Conservation (phyloP, 106 monocot genomes). For the Chionographis japonica region DNA sequence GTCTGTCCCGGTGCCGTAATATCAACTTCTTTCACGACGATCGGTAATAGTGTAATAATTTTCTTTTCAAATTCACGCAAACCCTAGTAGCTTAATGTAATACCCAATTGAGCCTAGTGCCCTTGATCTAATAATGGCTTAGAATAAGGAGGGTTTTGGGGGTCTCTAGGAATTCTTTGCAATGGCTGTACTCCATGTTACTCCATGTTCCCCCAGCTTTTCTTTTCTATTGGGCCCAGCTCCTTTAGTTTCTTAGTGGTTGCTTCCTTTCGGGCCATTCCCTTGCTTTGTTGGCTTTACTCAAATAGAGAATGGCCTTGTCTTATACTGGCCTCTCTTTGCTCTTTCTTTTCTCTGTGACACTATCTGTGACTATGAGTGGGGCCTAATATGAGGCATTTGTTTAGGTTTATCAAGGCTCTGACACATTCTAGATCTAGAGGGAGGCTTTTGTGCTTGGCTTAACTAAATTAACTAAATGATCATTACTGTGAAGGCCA, state of each 20-base stretch:
- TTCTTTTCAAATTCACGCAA: too few species aligned
- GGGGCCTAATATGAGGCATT: not conserved
- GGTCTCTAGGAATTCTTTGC: slow-evolving; percentile 2
- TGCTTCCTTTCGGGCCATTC: slow-evolving; percentile 7
- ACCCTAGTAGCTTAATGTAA: too few species aligned
- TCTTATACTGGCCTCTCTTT: slow-evolving; percentile 4
- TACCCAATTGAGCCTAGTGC: too few species aligned
- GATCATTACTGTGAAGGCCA: not conserved
- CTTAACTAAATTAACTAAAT: not conserved
- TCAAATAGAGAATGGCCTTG: slow-evolving; percentile 19
- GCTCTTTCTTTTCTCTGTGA: too few species aligned
- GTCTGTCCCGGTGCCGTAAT: too few species aligned
- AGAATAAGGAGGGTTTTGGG: not conserved
- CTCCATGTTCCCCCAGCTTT: slow-evolving; percentile 30
- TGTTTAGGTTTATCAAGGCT: not conserved
- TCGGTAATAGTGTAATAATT: too few species aligned
- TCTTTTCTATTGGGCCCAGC: slow-evolving; percentile 7
- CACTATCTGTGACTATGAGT: too few species aligned
- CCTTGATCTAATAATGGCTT: too few species aligned
- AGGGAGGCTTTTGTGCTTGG: slow-evolving; percentile 4
- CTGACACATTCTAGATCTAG: not conserved
- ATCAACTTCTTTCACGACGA: too few species aligned
- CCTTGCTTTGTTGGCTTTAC: slow-evolving; percentile 17
- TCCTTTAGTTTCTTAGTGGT: slow-evolving; percentile 5
- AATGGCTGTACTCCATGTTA: slow-evolving; percentile 22